Percentiles rank a stretch among this genome's conserved stretches.
Evolutionary conservation across 2,329 filamentous ascomycete genomes (phyloP).

Genomic region (Metarhizium rileyi): DNA sequence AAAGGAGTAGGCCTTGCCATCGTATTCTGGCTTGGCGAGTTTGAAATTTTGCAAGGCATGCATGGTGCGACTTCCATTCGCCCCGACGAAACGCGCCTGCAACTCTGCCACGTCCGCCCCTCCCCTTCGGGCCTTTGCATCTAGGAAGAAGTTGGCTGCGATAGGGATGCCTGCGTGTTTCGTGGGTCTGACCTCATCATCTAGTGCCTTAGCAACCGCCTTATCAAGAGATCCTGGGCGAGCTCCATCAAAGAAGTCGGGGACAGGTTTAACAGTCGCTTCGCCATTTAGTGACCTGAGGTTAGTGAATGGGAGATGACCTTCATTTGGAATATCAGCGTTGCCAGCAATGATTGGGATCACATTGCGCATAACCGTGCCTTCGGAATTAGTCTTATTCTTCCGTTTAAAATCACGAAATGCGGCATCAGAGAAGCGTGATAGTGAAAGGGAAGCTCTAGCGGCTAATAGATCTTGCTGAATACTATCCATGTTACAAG

Average conservation of each 20-base stretch:
- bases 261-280: too few species aligned
- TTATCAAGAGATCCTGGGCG: too few species aligned
- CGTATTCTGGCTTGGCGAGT: slow-evolving; percentile 17
- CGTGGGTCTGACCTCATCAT: too few species aligned
- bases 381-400: neutral
- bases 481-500: neutral
- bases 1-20: slow-evolving; percentile 26
- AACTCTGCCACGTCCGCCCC: slow-evolving; percentile 17
- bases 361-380: neutral
- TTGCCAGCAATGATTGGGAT: neutral
- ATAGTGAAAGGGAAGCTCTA: neutral
- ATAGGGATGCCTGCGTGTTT: too few species aligned
- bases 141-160: slow-evolving; percentile 26
- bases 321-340: too few species aligned
- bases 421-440: neutral
- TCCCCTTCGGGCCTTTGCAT: slow-evolving; percentile 26
- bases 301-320: too few species aligned
- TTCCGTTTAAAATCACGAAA: neutral
- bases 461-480: neutral
- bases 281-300: too few species aligned
- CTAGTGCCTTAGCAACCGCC: too few species aligned
- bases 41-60: slow-evolving; percentile 24
- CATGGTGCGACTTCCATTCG: slow-evolving; percentile 26
- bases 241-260: too few species aligned
- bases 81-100: slow-evolving; percentile 29